Percentiles rank a stretch among this genome's conserved stretches.
phyloP scores from a whole-genome alignment of 1,284 basidiomycete species.

The Sporisorium exsertum region DNA sequence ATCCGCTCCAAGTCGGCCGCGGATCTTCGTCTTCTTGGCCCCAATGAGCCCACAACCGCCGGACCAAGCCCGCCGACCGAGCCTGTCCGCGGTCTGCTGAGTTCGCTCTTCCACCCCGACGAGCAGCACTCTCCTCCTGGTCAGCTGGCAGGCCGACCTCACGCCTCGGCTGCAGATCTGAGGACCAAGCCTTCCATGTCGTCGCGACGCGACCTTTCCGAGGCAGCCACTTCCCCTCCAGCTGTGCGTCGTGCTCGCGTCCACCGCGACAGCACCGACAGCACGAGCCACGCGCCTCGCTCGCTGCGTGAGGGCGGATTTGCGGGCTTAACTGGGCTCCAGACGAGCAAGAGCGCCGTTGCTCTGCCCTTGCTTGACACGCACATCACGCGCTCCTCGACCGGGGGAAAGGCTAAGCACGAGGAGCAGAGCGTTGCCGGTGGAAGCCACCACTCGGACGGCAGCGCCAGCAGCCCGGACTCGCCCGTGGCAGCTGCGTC shows the following conservation, averaged over 20 bases:
- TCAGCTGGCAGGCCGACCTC: conserved; percentile 56
- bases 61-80: conserved; percentile 33
- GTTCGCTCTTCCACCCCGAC: conserved; percentile 65
- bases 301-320: conserved; percentile 40
- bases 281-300: conserved; percentile 21
- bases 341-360: conserved; percentile 76
- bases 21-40: conserved; percentile 50
- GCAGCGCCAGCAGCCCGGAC: conserved; percentile 41
- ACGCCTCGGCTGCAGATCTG: conserved; percentile 61
- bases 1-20: conserved; percentile 69
- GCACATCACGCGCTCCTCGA: conserved; percentile 71
- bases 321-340: conserved; percentile 68
- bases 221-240: conserved; percentile 32
- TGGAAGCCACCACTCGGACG: conserved; percentile 37
- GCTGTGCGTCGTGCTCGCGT: conserved; percentile 29
- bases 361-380: conserved; percentile 73
- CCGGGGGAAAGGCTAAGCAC: conserved; percentile 47
- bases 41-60: conserved; percentile 14
- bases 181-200: conserved; percentile 30
- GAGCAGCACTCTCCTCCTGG: conserved; percentile 61
- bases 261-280: conserved; percentile 41
- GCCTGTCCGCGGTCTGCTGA: conserved; percentile 63
- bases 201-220: conserved; percentile 13
- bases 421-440: conserved; percentile 20
- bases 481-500: conserved; percentile 25